Conservation (phyloP, 208 protist species). For the Wallacemonas sp. region DNA sequence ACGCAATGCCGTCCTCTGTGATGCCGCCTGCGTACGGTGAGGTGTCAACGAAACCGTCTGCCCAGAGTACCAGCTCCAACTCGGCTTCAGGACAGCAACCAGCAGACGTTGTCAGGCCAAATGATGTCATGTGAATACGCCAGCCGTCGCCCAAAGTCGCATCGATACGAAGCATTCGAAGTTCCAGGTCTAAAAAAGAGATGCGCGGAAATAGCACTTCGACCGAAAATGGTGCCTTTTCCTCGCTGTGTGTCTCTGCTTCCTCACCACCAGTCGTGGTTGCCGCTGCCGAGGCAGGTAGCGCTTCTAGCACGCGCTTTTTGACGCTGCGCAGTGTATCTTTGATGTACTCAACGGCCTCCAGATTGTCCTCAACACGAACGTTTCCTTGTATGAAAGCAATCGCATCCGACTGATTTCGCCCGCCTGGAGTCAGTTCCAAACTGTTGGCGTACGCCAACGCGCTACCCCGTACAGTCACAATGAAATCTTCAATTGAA, state of each 20-base stretch:
- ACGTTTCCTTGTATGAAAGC: slow-evolving; percentile 1
- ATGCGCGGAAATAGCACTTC: slow-evolving; percentile 1
- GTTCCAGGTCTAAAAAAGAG: slow-evolving; percentile 5
- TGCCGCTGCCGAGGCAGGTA: neutral
- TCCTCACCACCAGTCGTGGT: neutral
- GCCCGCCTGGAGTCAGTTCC: neutral
- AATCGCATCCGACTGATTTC: neutral
- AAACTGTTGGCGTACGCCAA: neutral
- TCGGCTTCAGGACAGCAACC: neutral
- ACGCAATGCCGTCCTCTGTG: slow-evolving; percentile 43
- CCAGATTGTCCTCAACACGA: slow-evolving; percentile 16
- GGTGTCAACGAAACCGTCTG: slow-evolving; percentile 23
- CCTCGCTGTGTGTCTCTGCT: neutral
- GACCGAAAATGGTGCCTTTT: neutral
- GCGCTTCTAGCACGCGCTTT: neutral
- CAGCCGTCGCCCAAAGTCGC: slow-evolving; percentile 25
- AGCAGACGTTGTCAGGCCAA: slow-evolving; percentile 18
- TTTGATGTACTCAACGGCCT: slow-evolving; percentile 22
- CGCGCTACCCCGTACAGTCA: neutral
- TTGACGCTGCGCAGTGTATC: slow-evolving; percentile 9
- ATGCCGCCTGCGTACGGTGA: slow-evolving; percentile 49
- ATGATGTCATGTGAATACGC: slow-evolving; percentile 30
- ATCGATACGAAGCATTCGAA: slow-evolving; percentile 9
- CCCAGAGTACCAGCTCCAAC: slow-evolving; percentile 32
- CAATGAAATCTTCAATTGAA: slow-evolving; percentile 12